A percentile compares a stretch with the other conserved stretches of the same genome.
These are phyloP conservation scores for Periglandula ipomoeae DNA, from an alignment of 2,329 filamentous ascomycete species.

Conservation along the genomic window DNA sequence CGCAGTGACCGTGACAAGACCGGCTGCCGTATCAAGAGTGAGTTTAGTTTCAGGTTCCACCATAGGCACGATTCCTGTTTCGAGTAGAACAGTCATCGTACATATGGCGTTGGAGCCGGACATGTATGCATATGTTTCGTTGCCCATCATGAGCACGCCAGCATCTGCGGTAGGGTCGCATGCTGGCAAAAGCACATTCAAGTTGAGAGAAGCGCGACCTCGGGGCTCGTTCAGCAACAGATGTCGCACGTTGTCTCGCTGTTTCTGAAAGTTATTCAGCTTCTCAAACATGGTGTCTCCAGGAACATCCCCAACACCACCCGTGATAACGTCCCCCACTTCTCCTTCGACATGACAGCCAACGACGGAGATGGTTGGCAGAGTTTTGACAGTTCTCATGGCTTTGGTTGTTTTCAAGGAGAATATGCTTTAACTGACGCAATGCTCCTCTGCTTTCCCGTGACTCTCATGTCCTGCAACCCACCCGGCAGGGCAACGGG, in stretches of 20 bases:
- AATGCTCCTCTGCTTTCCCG: not conserved
- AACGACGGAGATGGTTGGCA: slow-evolving; percentile 19
- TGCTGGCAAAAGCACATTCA: slow-evolving; percentile 31
- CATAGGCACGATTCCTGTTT: slow-evolving; percentile 38
- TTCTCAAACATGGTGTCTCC: slow-evolving; percentile 40
- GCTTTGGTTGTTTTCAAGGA: not conserved
- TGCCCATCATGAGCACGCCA: slow-evolving; percentile 37
- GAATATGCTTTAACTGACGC: too few species aligned
- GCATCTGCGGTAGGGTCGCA: slow-evolving; percentile 34
- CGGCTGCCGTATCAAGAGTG: slow-evolving; percentile 34
- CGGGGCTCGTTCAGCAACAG: slow-evolving; percentile 37
- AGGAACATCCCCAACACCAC: slow-evolving; percentile 34
- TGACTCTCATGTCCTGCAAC: not conserved
- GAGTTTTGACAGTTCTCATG: slow-evolving; percentile 5
- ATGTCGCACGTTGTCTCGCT: slow-evolving; percentile 30
- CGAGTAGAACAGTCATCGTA: slow-evolving; percentile 33
- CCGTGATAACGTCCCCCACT: slow-evolving; percentile 39
- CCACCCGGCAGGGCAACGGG: not conserved
- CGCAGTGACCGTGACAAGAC: slow-evolving; percentile 30
- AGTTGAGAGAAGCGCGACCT: slow-evolving; percentile 30
- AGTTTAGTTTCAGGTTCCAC: slow-evolving; percentile 31
- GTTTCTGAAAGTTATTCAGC: slow-evolving; percentile 29
- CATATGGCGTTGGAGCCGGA: slow-evolving; percentile 36
- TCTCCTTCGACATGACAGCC: slow-evolving; percentile 31
- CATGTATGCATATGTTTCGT: slow-evolving; percentile 30